Base-by-base conservation (phyloP, 179 eudicot species). In the Corrigiola litoralis region DNA sequence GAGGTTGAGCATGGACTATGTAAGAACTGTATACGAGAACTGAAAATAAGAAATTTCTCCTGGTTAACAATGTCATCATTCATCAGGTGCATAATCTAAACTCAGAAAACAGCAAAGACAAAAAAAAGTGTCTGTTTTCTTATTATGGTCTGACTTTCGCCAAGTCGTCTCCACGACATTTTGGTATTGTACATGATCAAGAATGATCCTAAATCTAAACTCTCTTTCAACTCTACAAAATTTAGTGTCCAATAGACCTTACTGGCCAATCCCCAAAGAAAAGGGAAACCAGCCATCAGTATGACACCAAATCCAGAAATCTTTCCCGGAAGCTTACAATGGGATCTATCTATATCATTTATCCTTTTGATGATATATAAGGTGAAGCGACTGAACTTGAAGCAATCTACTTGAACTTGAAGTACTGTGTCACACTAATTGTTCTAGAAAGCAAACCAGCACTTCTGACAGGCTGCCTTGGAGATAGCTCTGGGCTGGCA, bases 391-490 rank as follows among this genome's bases (percentile, higher is more conserved):
- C 36, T 5, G 7, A 10, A 9, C 11, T 20, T n/a, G n/a, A n/a
- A n/a, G n/a, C 18, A 56, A 11, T 29, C 71, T 52, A 69, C 59
- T 20, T 37, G 60, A 72, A 83, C 68, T 72, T 84, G 74, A 76
- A 81, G 58, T 85, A 72, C 62, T 58, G 84, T 58, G 75, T 68
- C 2, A 74, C 76, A 37, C 95, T 84, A 55, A 79, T 69, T 63
- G 85, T 79, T 72, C 98, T 85, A 45, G 83, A 69, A 60, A 89
- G 72, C 23, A 88, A 72, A 20, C 87, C 72, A 40, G 77, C 69
- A 33, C 76, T 73, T 57, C 71, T 53, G 75, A 75, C 75, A 37
- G 81, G 57, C 59, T 20, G 76, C 17, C 78, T 50, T 7, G 85
- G 81, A 49, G 84, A 66, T 27, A 77, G 10, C 24, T 85, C 74